phyloP scores from a whole-genome alignment of 2,329 filamentous ascomycete genomes.

The Hortaea sp. region DNA sequence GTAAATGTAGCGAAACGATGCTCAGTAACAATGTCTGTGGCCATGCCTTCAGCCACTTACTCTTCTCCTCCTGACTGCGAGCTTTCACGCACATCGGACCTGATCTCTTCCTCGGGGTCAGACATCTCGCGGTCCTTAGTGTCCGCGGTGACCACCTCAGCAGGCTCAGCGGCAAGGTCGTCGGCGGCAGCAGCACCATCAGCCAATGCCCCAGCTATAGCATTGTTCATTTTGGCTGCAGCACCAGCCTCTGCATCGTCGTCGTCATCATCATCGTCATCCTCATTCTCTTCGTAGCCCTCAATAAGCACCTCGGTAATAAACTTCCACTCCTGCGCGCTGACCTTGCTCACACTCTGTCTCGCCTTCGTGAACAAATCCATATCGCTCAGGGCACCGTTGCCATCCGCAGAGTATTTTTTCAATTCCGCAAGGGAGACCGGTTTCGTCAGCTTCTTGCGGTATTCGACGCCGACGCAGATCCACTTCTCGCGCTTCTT shows the following conservation, averaged over 20 bases:
- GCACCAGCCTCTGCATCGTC: too few species aligned
- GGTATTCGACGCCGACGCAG: conserved; percentile 79
- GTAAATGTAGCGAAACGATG: too few species aligned
- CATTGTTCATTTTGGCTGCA: too few species aligned
- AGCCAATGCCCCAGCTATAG: background rate
- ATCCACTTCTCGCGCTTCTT: conserved; percentile 55
- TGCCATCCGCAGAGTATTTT: conserved; percentile 48
- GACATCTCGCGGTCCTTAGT: background rate
- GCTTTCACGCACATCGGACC: too few species aligned
- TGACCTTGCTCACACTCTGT: conserved; percentile 67
- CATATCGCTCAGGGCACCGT: conserved; percentile 46
- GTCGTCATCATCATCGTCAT: background rate
- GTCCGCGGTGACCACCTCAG: background rate
- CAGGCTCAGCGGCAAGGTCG: background rate
- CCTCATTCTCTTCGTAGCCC: background rate
- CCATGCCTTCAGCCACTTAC: background rate
- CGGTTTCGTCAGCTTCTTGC: conserved; percentile 65
- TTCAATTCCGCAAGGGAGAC: conserved; percentile 62
- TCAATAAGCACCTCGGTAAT: conserved; percentile 35
- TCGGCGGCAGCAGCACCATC: background rate
- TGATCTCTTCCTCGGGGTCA: background rate
- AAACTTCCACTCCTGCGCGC: conserved; percentile 53
- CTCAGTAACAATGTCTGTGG: background rate
- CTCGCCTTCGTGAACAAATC: conserved; percentile 75
- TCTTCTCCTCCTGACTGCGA: background rate